These are phyloP conservation scores for Tetrapisispora taiwanensis DNA, from an alignment of 805 yeast species.

Conservation along the genomic window DNA sequence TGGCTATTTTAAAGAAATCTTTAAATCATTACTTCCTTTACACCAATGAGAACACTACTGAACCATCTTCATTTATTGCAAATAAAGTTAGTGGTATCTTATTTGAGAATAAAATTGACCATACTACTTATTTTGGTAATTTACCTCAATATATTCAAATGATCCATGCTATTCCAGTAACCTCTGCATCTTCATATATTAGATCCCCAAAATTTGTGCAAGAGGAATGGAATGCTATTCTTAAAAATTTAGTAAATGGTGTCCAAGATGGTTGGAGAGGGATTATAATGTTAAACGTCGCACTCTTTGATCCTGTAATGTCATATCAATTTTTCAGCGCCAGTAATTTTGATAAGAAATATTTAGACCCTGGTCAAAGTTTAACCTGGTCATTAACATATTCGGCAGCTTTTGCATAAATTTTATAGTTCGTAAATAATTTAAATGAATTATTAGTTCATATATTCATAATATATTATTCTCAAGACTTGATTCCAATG, in stretches of 20 bases:
- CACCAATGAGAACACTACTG: slow-evolving; percentile 41
- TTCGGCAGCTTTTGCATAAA: slow-evolving; percentile 34
- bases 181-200: slow-evolving; percentile 52
- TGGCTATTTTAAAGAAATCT: slow-evolving; percentile 47
- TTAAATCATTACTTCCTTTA: slow-evolving; percentile 47
- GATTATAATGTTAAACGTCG: slow-evolving; percentile 60
- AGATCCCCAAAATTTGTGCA: slow-evolving; percentile 42
- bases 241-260: slow-evolving; percentile 35
- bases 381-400: slow-evolving; percentile 78
- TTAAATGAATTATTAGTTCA: too few relatives aligned
- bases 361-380: slow-evolving; percentile 78
- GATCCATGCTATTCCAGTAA: slow-evolving; percentile 67
- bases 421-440: neutral
- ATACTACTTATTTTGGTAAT: slow-evolving; percentile 65
- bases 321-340: slow-evolving; percentile 56
- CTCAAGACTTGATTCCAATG: too few relatives aligned
- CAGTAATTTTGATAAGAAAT: slow-evolving; percentile 40
- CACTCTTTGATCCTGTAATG: slow-evolving; percentile 55
- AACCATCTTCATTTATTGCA: slow-evolving; percentile 44
- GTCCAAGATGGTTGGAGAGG: slow-evolving; percentile 67
- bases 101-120: slow-evolving; percentile 65
- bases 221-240: slow-evolving; percentile 51
- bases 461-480: too few relatives aligned
- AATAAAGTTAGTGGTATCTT: slow-evolving; percentile 67
- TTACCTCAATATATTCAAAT: slow-evolving; percentile 69